Evolutionary conservation across 2,329 filamentous ascomycete genomes (phyloP), one percentile per base, ranked within the genome.

Genomic region (Penicillium sp.): DNA sequence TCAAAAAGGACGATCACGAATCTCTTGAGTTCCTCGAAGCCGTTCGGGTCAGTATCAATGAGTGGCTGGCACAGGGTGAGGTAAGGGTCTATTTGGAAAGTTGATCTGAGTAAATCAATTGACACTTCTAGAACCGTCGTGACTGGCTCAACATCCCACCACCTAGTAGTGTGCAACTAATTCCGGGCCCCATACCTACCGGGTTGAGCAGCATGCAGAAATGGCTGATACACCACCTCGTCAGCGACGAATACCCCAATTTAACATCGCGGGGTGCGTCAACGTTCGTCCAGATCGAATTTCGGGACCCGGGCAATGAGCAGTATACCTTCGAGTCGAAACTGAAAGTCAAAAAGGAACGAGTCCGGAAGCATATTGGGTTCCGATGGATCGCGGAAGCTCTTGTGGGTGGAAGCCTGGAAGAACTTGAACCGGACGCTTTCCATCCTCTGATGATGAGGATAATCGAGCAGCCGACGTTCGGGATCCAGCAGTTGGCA

Each of bases 201-300:
- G 51, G 49, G 1, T 61, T 83, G 24, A 80, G 75, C 52, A 73
- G 75, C 0, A 85, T 79, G 57, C 82, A 87, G 61, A 80, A 82
- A 62, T 74, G 80, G 31, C 71, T 87, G 6, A 75, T 86, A 1
- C 79, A 86, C 60, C 82, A 85, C 57, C 70, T 85, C 12, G 74
- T 87, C n/a, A 74, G 80, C 12, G 75, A 75, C 13, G 82, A 85
- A 55, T 87, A 70, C 48, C 70, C 71, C 1, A 57, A 53, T 21
- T 55, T 75, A 39, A 68, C 68, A 29, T 68, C 72, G 3, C 60
- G 69, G 12, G 62, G 66, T 12, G 66, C 64, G 47, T 52, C 60
- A 8, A 58, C 61, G 13, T 75, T 71, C 52, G 59, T 75, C 4
- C 70, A 72, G 45, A 65, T 76, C 32, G 61, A 70, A 12, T 54